Base-by-base conservation (phyloP, 2,329 filamentous ascomycete species). In the Cryphonectria parasitica region DNA sequence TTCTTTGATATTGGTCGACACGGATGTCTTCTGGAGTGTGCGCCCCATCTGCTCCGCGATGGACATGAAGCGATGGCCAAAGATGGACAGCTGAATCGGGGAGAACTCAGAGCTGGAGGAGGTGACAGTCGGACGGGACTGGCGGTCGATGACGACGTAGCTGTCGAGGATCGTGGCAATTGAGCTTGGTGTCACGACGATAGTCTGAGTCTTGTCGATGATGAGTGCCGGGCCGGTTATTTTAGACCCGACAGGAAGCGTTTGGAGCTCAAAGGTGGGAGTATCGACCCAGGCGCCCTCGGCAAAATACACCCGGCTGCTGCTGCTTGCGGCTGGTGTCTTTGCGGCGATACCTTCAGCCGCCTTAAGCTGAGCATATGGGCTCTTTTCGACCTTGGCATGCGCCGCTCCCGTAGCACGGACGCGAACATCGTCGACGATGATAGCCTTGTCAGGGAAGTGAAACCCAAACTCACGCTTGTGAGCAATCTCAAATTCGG, bases 11-110 rank as follows among this genome's bases (percentile, higher is more conserved):
- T 94, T 95, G 0, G 90, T 93, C 69, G 88, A 91, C 19, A 95
- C 90, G 74, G 89, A 90, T 0, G 91, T 94, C 81, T 94, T 94
- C 76, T 94, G 91, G n/a, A 95, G 80, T 3, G 91, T 90, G 66
- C 90, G 85, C 0, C 92, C 92, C 92, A 95, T 95, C 76, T 95
- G 92, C 79, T 95, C 92, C 0, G 92, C 92, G 73, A 95, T 93
- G 3, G 90, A 89, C 92, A 95, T 95, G 81, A 95, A 95, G 3
- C 92, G 86, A 78, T 95, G 91, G 0, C 89, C 91, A 75, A 95
- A 95, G 71, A 95, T 91, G 74, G 88, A 91, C 1, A 95, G 84
- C 79, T 92, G 86, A 74, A 95, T 92, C 0, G 91, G 91, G 1
- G 90, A 90, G 90, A 92, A 92, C 75, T 92, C 90, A 5, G 90